Conservation (phyloP, 768 basidiomycete species). For the Daedaleopsis nitida region DNA sequence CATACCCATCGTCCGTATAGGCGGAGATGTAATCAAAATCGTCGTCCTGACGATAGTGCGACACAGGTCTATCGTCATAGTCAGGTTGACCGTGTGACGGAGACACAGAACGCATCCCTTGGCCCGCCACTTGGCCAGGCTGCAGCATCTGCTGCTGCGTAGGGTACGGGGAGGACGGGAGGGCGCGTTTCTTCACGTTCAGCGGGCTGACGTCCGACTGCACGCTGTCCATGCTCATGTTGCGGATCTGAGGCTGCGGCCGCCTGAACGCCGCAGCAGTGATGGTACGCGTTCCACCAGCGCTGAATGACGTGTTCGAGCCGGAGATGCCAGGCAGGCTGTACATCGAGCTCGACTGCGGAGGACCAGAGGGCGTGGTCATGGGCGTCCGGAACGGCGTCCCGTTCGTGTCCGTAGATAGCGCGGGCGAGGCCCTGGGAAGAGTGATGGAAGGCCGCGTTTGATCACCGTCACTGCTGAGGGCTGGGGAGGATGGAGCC, state of each 20-base stretch:
- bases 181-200: conserved; percentile 47
- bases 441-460: conserved; percentile 24
- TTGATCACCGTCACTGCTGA: conserved; percentile 24
- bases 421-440: conserved; percentile 24
- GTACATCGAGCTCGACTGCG: conserved; percentile 25
- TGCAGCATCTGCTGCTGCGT: conserved; percentile 9
- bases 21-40: conserved; percentile 61
- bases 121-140: not conserved
- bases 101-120: conserved; percentile 4
- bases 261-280: conserved; percentile 76
- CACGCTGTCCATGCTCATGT: conserved; percentile 3
- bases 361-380: conserved; percentile 42
- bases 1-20: conserved; percentile 44
- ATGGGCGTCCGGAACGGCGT: conserved; percentile 47
- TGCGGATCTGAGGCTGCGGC: conserved; percentile 32
- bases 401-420: conserved; percentile 20
- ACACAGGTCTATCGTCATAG: conserved; percentile 4
- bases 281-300: conserved; percentile 54
- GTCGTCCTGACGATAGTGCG: conserved; percentile 35
- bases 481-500: conserved; percentile 1
- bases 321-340: conserved; percentile 17
- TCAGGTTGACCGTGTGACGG: not conserved
- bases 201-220: conserved; percentile 40
- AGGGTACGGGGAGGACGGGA: conserved; percentile 48
- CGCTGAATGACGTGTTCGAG: conserved; percentile 30